Conservation (phyloP, 2,329 filamentous ascomycete genomes). For the Colletotrichum tropicale region DNA sequence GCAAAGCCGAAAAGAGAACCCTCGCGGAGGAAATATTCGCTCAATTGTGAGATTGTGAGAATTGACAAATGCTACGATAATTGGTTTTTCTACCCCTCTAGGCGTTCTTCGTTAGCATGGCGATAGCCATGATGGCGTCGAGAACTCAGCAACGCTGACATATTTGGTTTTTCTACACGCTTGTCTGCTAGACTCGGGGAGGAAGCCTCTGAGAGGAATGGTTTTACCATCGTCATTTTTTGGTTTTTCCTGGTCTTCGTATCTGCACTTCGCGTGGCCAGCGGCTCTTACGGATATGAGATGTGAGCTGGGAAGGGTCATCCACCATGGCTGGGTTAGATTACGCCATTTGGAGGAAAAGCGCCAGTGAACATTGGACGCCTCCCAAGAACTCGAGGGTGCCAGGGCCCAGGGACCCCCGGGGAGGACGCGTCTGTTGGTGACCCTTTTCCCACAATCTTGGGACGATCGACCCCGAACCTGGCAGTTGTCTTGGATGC, state of each 20-base stretch:
- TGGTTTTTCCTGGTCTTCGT: not conserved
- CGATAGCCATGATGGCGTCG: not conserved
- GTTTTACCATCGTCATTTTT: not conserved
- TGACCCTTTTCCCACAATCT: not conserved
- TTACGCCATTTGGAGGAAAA: not conserved
- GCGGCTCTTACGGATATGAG: not conserved
- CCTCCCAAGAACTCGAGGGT: not conserved
- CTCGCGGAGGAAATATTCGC: not conserved
- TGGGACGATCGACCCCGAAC: conserved; percentile 4
- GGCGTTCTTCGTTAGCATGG: not conserved
- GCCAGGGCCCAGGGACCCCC: not conserved
- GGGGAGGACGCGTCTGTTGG: not conserved
- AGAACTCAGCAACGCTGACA: not conserved
- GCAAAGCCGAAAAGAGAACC: not conserved
- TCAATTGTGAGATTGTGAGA: not conserved
- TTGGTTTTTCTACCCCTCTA: not conserved
- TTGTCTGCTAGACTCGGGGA: not conserved
- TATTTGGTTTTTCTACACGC: not conserved
- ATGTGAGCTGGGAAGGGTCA: not conserved
- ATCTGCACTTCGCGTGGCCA: conserved; percentile 7
- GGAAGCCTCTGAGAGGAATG: not conserved
- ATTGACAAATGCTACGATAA: not conserved
- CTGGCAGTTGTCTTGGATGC: not conserved
- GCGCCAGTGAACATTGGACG: not conserved
- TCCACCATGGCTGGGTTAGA: not conserved